These are phyloP conservation scores for grape (Vitis vinifera) DNA, from an alignment of 164 flowering plant genomes.

Conservation along the genomic window DNA sequence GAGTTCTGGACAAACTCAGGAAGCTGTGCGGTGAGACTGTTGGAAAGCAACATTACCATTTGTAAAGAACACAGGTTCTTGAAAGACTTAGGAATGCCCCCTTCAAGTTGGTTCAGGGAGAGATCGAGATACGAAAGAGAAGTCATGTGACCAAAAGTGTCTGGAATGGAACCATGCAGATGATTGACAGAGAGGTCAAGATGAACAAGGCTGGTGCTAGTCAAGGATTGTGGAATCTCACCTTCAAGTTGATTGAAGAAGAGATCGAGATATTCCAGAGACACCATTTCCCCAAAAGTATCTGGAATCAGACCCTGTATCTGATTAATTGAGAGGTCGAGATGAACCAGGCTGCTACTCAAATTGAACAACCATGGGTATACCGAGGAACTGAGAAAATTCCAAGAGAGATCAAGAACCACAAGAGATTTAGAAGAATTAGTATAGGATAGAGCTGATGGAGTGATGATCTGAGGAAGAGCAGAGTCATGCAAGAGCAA, in stretches of 20 bases:
- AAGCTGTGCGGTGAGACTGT: neutral
- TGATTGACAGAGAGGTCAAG: neutral
- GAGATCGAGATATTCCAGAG: neutral
- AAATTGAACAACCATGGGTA: conserved; percentile 6
- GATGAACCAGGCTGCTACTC: too few species aligned
- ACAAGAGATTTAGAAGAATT: conserved; percentile 2
- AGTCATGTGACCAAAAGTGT: conserved; percentile 8
- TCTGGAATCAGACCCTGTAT: too few species aligned
- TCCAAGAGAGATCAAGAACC: neutral
- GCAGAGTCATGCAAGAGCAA: conserved; percentile 2
- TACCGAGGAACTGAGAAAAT: neutral
- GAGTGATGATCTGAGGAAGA: neutral
- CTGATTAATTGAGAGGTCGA: too few species aligned
- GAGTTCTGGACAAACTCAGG: neutral
- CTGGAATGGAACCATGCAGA: conserved; percentile 12
- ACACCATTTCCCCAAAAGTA: neutral
- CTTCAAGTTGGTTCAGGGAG: conserved; percentile 2
- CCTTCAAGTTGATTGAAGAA: too few species aligned
- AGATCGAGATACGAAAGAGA: conserved; percentile 15
- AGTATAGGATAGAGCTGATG: neutral
- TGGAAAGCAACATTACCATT: neutral
- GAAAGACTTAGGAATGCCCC: conserved; percentile 14
- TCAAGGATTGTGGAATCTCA: too few species aligned
- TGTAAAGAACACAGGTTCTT: conserved; percentile 11
- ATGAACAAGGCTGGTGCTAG: too few species aligned